Evolutionary conservation across 805 yeast genomes (phyloP), one percentile per base, ranked within the genome.

Genomic region (Hanseniaspora meyeri): DNA sequence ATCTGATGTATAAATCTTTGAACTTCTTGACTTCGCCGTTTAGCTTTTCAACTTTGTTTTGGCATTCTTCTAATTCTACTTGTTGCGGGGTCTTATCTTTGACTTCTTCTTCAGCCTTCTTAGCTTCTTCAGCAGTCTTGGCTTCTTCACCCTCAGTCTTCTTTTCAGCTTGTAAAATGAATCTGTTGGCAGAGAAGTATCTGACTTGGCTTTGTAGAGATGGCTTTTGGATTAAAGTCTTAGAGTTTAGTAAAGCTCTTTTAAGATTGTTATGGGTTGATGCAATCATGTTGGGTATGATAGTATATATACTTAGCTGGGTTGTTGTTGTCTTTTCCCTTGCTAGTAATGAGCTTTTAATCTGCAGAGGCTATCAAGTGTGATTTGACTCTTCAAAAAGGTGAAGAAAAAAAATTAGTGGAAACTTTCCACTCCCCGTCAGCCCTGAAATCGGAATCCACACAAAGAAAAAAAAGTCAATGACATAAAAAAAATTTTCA

Each of bases 1-100:
- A 78, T 63, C 95, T 81, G 57, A 87, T 76, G 66, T 85, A 83
- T 63, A 83, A 81, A 69, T 88, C 95, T 70, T 87, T 89, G 73
- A 85, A 74, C 63, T 85, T 88, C 29, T 89, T 89, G 61, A 77
- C 74, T 60, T 89, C 95, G 66, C 81, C 82, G 63, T 78, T 83
- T 66, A 82, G 87, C 56, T 75, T 74, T 38, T 70, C 77, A 60
- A 80, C 72, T 67, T 84, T 81, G 31, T 70, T 72, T 65, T 78
- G 74, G 60, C 83, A 57, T 45, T 69, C 74, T 57, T 72, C 70
- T 24, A 69, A 61, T 43, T 61, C 60, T 19, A 61, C 59, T 49
- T 62, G 64, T 38, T 66, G 68, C 32, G 61, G 65, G 31, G 64
- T 55, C 29, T 49, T 49, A 12, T 55, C 63, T 40, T 61, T 56